Conservation (phyloP, 1,284 basidiomycete species). For the Volvariella surrecta region DNA sequence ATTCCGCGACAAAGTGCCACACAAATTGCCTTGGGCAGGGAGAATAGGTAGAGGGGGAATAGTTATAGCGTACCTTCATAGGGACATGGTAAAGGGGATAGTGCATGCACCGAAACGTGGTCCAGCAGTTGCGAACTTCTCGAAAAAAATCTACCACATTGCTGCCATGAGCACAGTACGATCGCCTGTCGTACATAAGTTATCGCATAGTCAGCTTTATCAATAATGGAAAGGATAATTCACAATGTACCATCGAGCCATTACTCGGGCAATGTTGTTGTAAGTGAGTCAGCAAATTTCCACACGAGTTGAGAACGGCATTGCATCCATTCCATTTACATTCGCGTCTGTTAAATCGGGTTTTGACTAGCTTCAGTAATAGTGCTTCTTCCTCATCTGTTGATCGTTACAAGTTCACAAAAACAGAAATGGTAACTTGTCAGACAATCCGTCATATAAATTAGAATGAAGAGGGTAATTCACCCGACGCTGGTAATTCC, state of each 20-base stretch:
- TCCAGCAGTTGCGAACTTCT: conserved; percentile 18
- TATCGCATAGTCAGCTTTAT: too few species aligned
- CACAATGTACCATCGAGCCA: conserved; percentile 9
- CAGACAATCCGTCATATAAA: too few species aligned
- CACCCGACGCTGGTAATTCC: too few species aligned
- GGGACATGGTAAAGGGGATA: conserved; percentile 32
- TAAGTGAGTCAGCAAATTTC: conserved; percentile 42
- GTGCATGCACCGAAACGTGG: conserved; percentile 39
- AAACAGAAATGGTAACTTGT: too few species aligned
- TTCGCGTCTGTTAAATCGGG: conserved; percentile 33
- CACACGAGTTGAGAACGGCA: conserved; percentile 42
- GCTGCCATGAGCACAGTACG: conserved; percentile 39
- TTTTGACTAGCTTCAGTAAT: conserved; percentile 25
- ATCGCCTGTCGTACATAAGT: conserved; percentile 13
- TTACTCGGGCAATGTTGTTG: conserved; percentile 28
- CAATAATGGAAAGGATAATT: too few species aligned
- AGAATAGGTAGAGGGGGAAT: too few species aligned
- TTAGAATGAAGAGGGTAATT: too few species aligned
- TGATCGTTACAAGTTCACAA: too few species aligned
- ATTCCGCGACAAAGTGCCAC: too few species aligned
- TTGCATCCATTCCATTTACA: conserved; percentile 58
- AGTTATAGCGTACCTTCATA: conserved; percentile 41
- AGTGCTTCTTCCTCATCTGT: conserved; percentile 30
- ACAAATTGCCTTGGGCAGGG: too few species aligned
- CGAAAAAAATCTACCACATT: conserved; percentile 28